phyloP scores from a whole-genome alignment of 2,329 filamentous ascomycete species.

The Diaporthe vexans region DNA sequence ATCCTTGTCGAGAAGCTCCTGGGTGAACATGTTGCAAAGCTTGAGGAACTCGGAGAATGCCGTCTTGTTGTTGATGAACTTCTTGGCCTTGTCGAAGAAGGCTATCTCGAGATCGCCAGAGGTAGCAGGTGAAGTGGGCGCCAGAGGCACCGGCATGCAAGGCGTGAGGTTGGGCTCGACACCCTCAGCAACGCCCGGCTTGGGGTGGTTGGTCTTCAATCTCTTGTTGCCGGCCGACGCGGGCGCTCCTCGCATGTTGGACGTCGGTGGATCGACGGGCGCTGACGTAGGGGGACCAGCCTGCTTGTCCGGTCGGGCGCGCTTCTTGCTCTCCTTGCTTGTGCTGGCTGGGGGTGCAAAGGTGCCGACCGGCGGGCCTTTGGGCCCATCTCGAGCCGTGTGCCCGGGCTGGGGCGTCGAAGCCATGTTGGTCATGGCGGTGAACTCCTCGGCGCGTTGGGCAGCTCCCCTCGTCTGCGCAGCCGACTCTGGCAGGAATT shows the following conservation, averaged over 20 bases:
- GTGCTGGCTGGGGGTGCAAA: slow-evolving; percentile 88
- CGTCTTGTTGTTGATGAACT: slow-evolving; percentile 92
- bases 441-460: slow-evolving; percentile 76
- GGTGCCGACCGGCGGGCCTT: slow-evolving; percentile 94
- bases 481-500: slow-evolving; percentile 92
- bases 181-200: slow-evolving; percentile 70
- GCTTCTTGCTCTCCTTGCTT: slow-evolving; percentile 92
- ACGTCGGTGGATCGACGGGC: slow-evolving; percentile 51
- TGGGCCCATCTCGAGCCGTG: slow-evolving; percentile 71
- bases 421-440: slow-evolving; percentile 60
- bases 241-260: slow-evolving; percentile 53
- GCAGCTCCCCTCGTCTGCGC: slow-evolving; percentile 70
- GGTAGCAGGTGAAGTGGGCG: slow-evolving; percentile 79
- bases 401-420: slow-evolving; percentile 69
- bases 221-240: slow-evolving; percentile 68
- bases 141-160: slow-evolving; percentile 87
- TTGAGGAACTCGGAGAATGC: slow-evolving; percentile 97
- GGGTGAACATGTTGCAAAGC: slow-evolving; percentile 94
- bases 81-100: slow-evolving; percentile 98
- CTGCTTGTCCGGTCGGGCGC: slow-evolving; percentile 74
- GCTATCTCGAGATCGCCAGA: slow-evolving; percentile 87
- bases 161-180: slow-evolving; percentile 92
- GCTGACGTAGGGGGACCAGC: slow-evolving; percentile 61
- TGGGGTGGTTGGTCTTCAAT: slow-evolving; percentile 78
- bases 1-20: slow-evolving; percentile 90